phyloP scores from a whole-genome alignment of 2,329 filamentous ascomycete genomes.

The Elsinoe arachidis region DNA sequence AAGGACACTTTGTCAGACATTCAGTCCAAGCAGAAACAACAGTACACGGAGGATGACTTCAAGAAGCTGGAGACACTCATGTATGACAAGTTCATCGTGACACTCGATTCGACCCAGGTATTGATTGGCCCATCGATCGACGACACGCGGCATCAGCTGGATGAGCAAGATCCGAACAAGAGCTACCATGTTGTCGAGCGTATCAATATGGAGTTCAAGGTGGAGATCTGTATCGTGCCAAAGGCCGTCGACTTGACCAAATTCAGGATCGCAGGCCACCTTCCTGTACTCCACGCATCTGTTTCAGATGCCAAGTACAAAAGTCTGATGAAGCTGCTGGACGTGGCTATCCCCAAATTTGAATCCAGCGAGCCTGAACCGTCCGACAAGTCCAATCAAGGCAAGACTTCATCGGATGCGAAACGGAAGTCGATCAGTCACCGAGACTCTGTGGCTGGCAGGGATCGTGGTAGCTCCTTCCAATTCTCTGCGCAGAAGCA shows the following conservation, averaged over 20 bases:
- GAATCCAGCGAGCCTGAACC: slow-evolving; percentile 33
- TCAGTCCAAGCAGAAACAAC: slow-evolving; percentile 78
- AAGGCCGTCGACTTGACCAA: slow-evolving; percentile 90
- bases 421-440: slow-evolving; percentile 21
- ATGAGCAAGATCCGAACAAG: slow-evolving; percentile 52
- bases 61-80: slow-evolving; percentile 81
- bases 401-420: not conserved
- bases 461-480: slow-evolving; percentile 57
- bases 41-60: slow-evolving; percentile 83
- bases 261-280: slow-evolving; percentile 79
- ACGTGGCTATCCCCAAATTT: slow-evolving; percentile 86
- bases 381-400: slow-evolving; percentile 18
- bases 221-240: slow-evolving; percentile 95
- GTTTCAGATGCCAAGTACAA: slow-evolving; percentile 97
- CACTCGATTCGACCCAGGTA: slow-evolving; percentile 88
- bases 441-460: slow-evolving; percentile 39
- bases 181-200: slow-evolving; percentile 86
- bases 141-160: slow-evolving; percentile 75
- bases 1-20: slow-evolving; percentile 82
- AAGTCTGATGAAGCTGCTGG: slow-evolving; percentile 88
- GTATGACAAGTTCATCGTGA: slow-evolving; percentile 95
- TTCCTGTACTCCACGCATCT: slow-evolving; percentile 84
- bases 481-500: slow-evolving; percentile 63
- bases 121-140: slow-evolving; percentile 90
- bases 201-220: slow-evolving; percentile 93